Conservation (phyloP, 202 grass and related monocot genomes). For the Panicum hallii region DNA sequence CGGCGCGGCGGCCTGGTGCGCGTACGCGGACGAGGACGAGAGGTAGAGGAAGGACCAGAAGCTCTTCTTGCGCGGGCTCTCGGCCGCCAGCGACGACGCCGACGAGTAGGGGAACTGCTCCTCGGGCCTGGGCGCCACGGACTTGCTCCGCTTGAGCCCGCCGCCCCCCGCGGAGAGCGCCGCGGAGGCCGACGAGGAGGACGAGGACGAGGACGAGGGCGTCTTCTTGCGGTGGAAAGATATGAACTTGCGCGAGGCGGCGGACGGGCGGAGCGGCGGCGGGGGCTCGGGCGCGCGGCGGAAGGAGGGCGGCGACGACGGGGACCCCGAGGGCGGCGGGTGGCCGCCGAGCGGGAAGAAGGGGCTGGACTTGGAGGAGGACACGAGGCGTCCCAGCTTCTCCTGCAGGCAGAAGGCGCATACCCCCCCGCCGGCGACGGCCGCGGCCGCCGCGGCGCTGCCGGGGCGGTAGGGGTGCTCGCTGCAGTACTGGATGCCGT, state of each 20-base stretch:
- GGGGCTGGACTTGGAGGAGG: conserved; percentile 68
- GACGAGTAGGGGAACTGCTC: conserved; percentile 39
- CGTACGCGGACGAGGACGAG: conserved; percentile 53
- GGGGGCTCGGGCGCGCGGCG: conserved; percentile 34
- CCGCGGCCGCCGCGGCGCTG: conserved; percentile 14
- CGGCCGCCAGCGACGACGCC: conserved; percentile 45
- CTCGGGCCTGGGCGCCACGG: conserved; percentile 65
- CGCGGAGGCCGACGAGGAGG: conserved; percentile 13
- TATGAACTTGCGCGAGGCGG: conserved; percentile 40
- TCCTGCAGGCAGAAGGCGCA: conserved; percentile 95
- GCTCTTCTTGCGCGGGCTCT: conserved; percentile 85
- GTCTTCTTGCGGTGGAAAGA: conserved; percentile 51
- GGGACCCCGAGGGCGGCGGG: conserved; percentile 61
- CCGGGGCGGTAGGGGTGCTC: conserved; percentile 71
- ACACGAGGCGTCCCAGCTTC: conserved; percentile 88
- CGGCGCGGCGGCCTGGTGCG: conserved; percentile 37
- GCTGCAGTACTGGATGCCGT: conserved; percentile 76
- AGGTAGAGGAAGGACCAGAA: conserved; percentile 92
- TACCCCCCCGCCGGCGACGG: conserved; percentile 55
- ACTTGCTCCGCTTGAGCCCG: conserved; percentile 72
- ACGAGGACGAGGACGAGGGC: background rate
- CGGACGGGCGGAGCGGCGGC: conserved; percentile 9
- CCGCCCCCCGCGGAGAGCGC: conserved; percentile 34
- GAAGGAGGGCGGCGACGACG: conserved; percentile 67
- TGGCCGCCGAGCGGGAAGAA: conserved; percentile 67